These are phyloP conservation scores for Amphirosellinia nigrospora DNA, from an alignment of 495 filamentous ascomycete genomes.

Conservation along the genomic window DNA sequence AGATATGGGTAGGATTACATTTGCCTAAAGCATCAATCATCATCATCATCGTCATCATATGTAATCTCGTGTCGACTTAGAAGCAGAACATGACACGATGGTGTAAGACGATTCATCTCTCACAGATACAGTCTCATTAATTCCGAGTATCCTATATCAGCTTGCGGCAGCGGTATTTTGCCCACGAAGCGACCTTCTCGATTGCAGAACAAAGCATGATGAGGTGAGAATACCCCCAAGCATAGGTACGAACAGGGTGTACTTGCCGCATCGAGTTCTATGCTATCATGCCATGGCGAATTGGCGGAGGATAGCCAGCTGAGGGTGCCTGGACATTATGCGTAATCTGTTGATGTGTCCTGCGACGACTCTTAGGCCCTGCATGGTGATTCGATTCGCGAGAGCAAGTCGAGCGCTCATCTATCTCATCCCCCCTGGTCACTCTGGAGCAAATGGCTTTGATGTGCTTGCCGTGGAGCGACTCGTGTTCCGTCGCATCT, in stretches of 20 bases:
- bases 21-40: too few species aligned
- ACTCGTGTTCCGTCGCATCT: not conserved
- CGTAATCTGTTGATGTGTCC: conserved; percentile 15
- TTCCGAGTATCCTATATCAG: not conserved
- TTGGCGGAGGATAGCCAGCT: conserved; percentile 11
- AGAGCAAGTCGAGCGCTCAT: not conserved
- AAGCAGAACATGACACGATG: not conserved
- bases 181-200: not conserved
- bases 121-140: not conserved
- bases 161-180: not conserved
- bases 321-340: conserved; percentile 2
- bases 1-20: conserved; percentile 22
- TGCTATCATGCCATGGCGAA: not conserved
- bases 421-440: not conserved
- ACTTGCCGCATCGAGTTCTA: conserved; percentile 15
- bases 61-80: conserved; percentile 1
- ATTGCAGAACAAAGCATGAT: not conserved
- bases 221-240: conserved; percentile 1
- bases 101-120: not conserved
- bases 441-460: not conserved
- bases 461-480: conserved; percentile 1
- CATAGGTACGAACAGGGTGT: not conserved
- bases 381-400: conserved; percentile 3
- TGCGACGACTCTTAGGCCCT: not conserved
- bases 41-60: conserved; percentile 1